phyloP scores from a whole-genome alignment of 345 rosid genomes.

The Tarenaya hassleriana region DNA sequence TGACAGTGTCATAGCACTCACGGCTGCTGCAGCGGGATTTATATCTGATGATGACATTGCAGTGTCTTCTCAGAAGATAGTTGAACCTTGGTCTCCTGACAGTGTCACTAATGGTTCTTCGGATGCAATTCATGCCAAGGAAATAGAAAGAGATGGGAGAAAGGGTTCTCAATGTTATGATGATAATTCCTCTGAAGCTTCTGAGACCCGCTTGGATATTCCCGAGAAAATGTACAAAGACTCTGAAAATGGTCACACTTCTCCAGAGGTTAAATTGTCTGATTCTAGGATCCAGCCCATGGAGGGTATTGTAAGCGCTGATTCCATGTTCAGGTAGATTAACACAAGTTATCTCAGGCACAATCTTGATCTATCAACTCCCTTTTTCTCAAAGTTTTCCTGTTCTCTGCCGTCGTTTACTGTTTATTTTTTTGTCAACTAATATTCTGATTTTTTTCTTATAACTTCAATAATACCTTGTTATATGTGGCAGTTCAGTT shows the following conservation, averaged over 20 bases:
- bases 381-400: too few species aligned
- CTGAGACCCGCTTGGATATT: slow-evolving; percentile 49
- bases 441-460: slow-evolving; percentile 15
- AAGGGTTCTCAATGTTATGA: too few species aligned
- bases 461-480: slow-evolving; percentile 33
- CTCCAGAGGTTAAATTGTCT: slow-evolving; percentile 51
- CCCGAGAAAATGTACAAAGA: slow-evolving; percentile 44
- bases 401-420: too few species aligned
- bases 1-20: slow-evolving; percentile 58
- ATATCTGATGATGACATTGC: slow-evolving; percentile 52
- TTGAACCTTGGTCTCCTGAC: slow-evolving; percentile 62
- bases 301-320: slow-evolving; percentile 68
- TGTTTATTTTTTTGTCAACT: too few species aligned
- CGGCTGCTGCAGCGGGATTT: slow-evolving; percentile 83
- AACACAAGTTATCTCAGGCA: slow-evolving; percentile 2
- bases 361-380: slow-evolving; percentile 11
- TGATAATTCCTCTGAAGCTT: slow-evolving; percentile 63
- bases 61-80: slow-evolving; percentile 37
- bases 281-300: slow-evolving; percentile 36
- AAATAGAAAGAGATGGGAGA: slow-evolving; percentile 48
- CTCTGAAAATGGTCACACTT: slow-evolving; percentile 50
- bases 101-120: slow-evolving; percentile 64
- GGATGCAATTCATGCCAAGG: slow-evolving; percentile 53
- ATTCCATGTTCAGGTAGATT: slow-evolving; percentile 67
- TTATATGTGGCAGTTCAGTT: slow-evolving; percentile 89